Percentiles rank a stretch among this genome's conserved stretches.
phyloP scores from a whole-genome alignment of 192 early-diverging fungal species.

The Spinellus fusiger region DNA sequence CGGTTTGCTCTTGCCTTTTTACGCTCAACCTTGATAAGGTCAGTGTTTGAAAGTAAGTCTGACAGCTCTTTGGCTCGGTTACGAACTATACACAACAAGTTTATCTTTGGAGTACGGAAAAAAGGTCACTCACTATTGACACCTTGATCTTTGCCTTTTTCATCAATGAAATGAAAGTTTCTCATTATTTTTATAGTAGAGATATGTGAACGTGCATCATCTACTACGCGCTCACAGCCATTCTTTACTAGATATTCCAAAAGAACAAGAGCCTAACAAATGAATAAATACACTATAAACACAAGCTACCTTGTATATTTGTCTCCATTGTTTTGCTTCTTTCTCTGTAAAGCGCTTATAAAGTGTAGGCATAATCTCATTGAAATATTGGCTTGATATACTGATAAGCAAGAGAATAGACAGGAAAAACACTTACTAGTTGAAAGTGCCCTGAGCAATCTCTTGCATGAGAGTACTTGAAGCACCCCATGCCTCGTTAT shows the following conservation, averaged over 20 bases:
- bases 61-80: conserved; percentile 86
- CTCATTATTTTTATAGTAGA: conserved; percentile 84
- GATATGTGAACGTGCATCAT: conserved; percentile 77
- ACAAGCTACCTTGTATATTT: conserved; percentile 82
- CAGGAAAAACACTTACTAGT: conserved; percentile 51
- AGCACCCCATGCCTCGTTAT: conserved; percentile 93
- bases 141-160: conserved; percentile 95
- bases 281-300: not conserved
- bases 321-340: conserved; percentile 80
- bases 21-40: conserved; percentile 79
- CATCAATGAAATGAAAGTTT: conserved; percentile 87
- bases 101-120: not conserved
- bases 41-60: conserved; percentile 73
- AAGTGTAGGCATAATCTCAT: conserved; percentile 93
- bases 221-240: conserved; percentile 88
- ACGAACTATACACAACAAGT: conserved; percentile 49
- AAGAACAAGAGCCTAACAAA: conserved; percentile 71
- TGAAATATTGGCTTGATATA: conserved; percentile 71
- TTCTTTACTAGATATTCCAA: conserved; percentile 94
- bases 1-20: conserved; percentile 86
- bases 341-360: conserved; percentile 85
- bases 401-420: not conserved
- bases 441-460: conserved; percentile 82
- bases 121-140: conserved; percentile 70
- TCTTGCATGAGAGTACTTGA: conserved; percentile 90